A percentile compares a stretch with the other conserved stretches of the same genome.
These are phyloP conservation scores for Astrephomene gubernaculifera DNA, from an alignment of 139 green algal genomes.

Conservation along the genomic window DNA sequence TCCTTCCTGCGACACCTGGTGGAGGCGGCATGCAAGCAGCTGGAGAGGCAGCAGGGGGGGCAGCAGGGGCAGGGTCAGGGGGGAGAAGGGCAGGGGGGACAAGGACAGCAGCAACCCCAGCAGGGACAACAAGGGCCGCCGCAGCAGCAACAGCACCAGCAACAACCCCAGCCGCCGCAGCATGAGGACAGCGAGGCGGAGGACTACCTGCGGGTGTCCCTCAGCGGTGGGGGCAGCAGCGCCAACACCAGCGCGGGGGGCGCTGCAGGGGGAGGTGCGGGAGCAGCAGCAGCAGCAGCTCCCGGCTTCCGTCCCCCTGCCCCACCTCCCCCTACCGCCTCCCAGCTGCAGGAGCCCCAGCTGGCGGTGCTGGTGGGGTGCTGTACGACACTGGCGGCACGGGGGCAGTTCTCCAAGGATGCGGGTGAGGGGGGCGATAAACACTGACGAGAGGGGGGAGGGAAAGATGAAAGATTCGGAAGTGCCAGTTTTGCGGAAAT, in stretches of 20 bases:
- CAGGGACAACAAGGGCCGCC: not conserved
- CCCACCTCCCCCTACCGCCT: too few relatives aligned
- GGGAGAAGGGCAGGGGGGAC: not conserved
- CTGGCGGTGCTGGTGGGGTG: constrained; percentile 18
- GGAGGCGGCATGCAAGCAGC: constrained; percentile 70
- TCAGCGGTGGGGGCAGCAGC: not conserved
- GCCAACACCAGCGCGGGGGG: not conserved
- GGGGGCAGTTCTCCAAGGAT: constrained; percentile 89
- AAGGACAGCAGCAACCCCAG: not conserved
- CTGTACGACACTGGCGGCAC: constrained; percentile 72
- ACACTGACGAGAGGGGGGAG: too few relatives aligned
- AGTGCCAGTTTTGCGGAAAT: too few relatives aligned
- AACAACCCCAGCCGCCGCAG: not conserved
- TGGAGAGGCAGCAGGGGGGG: constrained; percentile 53
- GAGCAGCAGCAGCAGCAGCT: not conserved
- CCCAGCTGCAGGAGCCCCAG: constrained; percentile 22
- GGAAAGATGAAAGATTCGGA: too few relatives aligned
- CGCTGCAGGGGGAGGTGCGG: not conserved
- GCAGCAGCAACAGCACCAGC: not conserved
- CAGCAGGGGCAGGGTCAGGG: not conserved
- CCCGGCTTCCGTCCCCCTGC: constrained; percentile 10
- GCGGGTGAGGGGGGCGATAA: constrained; percentile 62
- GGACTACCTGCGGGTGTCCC: too few relatives aligned
- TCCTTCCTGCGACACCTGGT: constrained; percentile 61
- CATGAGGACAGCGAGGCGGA: not conserved